These are phyloP conservation scores for Asterophora parasitica DNA, from an alignment of 768 basidiomycete genomes.

Conservation along the genomic window DNA sequence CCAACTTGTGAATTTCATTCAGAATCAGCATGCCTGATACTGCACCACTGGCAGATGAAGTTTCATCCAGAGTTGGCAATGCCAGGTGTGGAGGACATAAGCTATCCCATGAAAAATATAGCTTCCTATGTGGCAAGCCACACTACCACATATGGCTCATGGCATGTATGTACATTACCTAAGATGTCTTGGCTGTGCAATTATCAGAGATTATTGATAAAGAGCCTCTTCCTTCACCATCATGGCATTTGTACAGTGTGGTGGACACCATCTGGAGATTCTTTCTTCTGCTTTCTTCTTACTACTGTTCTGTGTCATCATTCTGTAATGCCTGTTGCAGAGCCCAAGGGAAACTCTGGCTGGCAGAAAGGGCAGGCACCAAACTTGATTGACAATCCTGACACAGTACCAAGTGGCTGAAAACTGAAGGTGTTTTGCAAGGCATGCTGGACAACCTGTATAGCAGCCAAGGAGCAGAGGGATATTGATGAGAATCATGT, in stretches of 20 bases:
- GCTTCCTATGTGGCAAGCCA: too few species aligned
- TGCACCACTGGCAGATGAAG: too few species aligned
- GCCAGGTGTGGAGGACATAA: too few species aligned
- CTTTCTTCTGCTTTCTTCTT: not conserved
- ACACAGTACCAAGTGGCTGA: not conserved
- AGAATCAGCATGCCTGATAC: too few species aligned
- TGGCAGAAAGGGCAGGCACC: not conserved
- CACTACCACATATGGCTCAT: not conserved
- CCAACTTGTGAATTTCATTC: too few species aligned
- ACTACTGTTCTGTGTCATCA: not conserved
- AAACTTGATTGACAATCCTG: not conserved
- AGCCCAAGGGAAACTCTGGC: not conserved
- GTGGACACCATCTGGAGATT: not conserved
- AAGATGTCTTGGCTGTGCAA: not conserved
- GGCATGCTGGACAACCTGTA: constrained; percentile 1
- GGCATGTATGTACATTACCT: not conserved
- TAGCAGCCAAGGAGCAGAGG: not conserved
- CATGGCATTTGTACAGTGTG: too few species aligned
- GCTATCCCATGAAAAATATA: too few species aligned
- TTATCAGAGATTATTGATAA: not conserved
- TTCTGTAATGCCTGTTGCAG: not conserved
- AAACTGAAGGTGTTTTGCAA: constrained; percentile 10
- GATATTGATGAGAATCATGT: not conserved
- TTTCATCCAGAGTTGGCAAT: too few species aligned
- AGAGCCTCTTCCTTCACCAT: not conserved